Percentiles rank a stretch among this genome's conserved stretches.
phyloP scores from a whole-genome alignment of 192 early-diverging fungal genomes.

The Backusella psychrophila region DNA sequence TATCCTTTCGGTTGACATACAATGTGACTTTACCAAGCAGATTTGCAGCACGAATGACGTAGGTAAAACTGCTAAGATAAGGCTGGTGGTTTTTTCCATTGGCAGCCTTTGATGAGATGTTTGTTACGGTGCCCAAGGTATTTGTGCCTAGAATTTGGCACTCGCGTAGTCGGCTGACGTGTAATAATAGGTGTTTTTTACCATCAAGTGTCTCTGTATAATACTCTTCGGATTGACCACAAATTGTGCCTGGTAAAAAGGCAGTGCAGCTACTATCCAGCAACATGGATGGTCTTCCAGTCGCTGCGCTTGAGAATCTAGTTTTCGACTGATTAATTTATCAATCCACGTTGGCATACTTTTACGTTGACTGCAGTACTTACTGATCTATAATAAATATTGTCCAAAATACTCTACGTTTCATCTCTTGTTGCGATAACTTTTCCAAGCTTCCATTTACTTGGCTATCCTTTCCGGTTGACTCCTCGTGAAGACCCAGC shows the following conservation, averaged over 20 bases:
- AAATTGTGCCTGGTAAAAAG: conserved; percentile 37
- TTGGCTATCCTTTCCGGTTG: neutral
- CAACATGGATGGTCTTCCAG: conserved; percentile 49
- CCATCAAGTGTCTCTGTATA: neutral
- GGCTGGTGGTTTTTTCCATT: conserved; percentile 64
- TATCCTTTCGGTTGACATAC: conserved; percentile 43
- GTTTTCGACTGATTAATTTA: neutral
- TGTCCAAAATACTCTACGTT: conserved; percentile 52
- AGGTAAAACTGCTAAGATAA: conserved; percentile 65
- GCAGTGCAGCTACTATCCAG: conserved; percentile 48
- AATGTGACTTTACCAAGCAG: conserved; percentile 44
- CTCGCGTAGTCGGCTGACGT: neutral
- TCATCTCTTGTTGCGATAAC: conserved; percentile 47
- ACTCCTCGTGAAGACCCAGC: conserved; percentile 50
- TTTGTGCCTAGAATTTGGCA: neutral
- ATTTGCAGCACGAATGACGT: conserved; percentile 30
- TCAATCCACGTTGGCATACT: neutral
- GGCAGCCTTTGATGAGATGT: neutral
- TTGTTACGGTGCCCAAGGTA: neutral
- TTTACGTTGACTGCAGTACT: neutral
- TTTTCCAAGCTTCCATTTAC: conserved; percentile 20
- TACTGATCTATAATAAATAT: conserved; percentile 51
- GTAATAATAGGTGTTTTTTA: neutral
- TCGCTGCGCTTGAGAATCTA: conserved; percentile 38
- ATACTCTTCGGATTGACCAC: neutral